phyloP scores from a whole-genome alignment of 2,329 filamentous ascomycete species.

The Epicoccum sorghinum region DNA sequence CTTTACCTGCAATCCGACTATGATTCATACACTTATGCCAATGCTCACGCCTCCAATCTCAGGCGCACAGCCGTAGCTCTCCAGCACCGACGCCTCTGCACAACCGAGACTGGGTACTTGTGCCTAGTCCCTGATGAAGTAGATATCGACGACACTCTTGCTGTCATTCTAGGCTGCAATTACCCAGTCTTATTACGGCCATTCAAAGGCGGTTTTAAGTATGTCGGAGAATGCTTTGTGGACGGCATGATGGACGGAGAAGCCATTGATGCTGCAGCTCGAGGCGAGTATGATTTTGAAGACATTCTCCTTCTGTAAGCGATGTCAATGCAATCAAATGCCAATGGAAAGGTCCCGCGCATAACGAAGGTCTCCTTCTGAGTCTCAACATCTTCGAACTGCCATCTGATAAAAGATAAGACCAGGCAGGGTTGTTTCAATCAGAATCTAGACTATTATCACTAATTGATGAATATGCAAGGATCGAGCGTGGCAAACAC shows the following conservation, averaged over 20 bases:
- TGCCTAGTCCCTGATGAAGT: background rate
- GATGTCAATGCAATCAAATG: too few relatives aligned
- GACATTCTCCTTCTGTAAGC: background rate
- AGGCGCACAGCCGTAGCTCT: background rate
- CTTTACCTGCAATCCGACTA: background rate
- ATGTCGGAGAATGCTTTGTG: background rate
- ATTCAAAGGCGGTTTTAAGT: background rate
- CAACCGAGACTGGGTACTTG: background rate
- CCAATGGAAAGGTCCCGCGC: too few relatives aligned
- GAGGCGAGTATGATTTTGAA: constrained; percentile 1
- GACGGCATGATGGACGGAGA: background rate
- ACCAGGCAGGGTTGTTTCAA: too few relatives aligned
- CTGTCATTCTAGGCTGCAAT: background rate
- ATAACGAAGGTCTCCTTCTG: too few relatives aligned
- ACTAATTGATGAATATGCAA: too few relatives aligned
- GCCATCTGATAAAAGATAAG: too few relatives aligned
- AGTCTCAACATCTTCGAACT: too few relatives aligned
- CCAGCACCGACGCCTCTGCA: background rate
- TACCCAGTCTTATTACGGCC: background rate
- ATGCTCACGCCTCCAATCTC: background rate
- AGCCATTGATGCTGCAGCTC: background rate
- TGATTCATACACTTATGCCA: background rate
- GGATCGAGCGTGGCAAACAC: too few relatives aligned
- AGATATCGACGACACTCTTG: background rate
- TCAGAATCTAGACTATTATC: too few relatives aligned